A percentile compares a stretch with the other conserved stretches of the same genome.
These are phyloP conservation scores for Blastobotrys persicus DNA, from an alignment of 1,139 yeast species.

Conservation along the genomic window DNA sequence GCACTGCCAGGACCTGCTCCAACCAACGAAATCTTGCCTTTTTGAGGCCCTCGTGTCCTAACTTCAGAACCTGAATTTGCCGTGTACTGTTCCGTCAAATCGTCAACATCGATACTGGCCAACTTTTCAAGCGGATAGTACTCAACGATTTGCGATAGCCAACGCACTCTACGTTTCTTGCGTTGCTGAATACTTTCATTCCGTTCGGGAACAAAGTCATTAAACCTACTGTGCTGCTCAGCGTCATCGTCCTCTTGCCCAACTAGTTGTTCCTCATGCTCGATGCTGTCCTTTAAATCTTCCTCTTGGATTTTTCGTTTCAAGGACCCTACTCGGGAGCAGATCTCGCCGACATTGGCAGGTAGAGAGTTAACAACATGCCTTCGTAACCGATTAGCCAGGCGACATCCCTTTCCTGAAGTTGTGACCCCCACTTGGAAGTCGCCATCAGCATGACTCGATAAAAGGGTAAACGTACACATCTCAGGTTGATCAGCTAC, in stretches of 20 bases:
- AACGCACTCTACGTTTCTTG: slow-evolving; percentile 65
- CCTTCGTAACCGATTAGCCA: slow-evolving; percentile 76
- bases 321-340: slow-evolving; percentile 65
- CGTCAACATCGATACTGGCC: slow-evolving; percentile 55
- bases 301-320: slow-evolving; percentile 56
- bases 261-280: slow-evolving; percentile 26
- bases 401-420: slow-evolving; percentile 83
- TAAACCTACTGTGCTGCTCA: slow-evolving; percentile 55
- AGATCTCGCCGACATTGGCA: slow-evolving; percentile 62
- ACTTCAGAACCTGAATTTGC: not conserved
- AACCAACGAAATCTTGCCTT: slow-evolving; percentile 69
- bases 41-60: slow-evolving; percentile 12
- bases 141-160: slow-evolving; percentile 89
- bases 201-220: slow-evolving; percentile 59
- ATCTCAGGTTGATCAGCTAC: slow-evolving; percentile 69
- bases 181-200: slow-evolving; percentile 49
- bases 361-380: slow-evolving; percentile 71
- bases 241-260: slow-evolving; percentile 75
- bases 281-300: slow-evolving; percentile 41
- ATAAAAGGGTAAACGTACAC: slow-evolving; percentile 73
- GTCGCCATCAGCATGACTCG: slow-evolving; percentile 68
- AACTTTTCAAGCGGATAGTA: slow-evolving; percentile 76
- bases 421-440: slow-evolving; percentile 85
- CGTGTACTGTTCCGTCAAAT: slow-evolving; percentile 48
- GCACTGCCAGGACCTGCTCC: slow-evolving; percentile 96